Evolutionary conservation across 2,329 filamentous ascomycete species (phyloP).

Genomic region (Scedosporium boydii): DNA sequence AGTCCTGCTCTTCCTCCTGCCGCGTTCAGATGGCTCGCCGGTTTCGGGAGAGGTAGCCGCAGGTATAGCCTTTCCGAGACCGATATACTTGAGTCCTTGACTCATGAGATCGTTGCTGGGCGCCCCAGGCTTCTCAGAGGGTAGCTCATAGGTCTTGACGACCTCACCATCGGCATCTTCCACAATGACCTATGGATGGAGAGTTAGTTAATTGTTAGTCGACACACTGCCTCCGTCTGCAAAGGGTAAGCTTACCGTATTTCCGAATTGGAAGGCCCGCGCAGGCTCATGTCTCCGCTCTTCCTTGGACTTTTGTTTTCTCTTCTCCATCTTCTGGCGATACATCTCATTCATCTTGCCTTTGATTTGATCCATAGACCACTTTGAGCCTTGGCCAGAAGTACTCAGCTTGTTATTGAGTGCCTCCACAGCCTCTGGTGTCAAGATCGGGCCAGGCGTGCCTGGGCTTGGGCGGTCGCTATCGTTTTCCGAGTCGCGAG

Average conservation of each 20-base stretch:
- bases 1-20: slow-evolving; percentile 17
- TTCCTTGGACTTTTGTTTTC: slow-evolving; percentile 48
- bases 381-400: slow-evolving; percentile 11
- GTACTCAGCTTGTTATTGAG: slow-evolving; percentile 15
- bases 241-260: slow-evolving; percentile 45
- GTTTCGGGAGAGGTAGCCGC: neutral
- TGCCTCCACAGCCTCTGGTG: slow-evolving; percentile 12
- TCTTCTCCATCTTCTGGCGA: slow-evolving; percentile 51
- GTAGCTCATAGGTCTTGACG: slow-evolving; percentile 73
- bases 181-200: slow-evolving; percentile 57
- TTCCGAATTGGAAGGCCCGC: slow-evolving; percentile 78
- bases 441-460: slow-evolving; percentile 11
- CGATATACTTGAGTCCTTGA: slow-evolving; percentile 43
- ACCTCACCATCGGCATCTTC: slow-evolving; percentile 83
- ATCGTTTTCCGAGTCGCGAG: slow-evolving; percentile 77
- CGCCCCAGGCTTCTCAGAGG: slow-evolving; percentile 38
- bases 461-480: slow-evolving; percentile 45
- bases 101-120: slow-evolving; percentile 25
- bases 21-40: slow-evolving; percentile 12
- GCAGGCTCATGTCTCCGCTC: slow-evolving; percentile 59
- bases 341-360: slow-evolving; percentile 42
- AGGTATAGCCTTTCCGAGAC: slow-evolving; percentile 28
- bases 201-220: slow-evolving; percentile 16
- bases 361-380: slow-evolving; percentile 32
- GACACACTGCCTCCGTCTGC: neutral